Evolutionary conservation across 257 asterid genomes (phyloP).

Genomic region (Solanum phureja): DNA sequence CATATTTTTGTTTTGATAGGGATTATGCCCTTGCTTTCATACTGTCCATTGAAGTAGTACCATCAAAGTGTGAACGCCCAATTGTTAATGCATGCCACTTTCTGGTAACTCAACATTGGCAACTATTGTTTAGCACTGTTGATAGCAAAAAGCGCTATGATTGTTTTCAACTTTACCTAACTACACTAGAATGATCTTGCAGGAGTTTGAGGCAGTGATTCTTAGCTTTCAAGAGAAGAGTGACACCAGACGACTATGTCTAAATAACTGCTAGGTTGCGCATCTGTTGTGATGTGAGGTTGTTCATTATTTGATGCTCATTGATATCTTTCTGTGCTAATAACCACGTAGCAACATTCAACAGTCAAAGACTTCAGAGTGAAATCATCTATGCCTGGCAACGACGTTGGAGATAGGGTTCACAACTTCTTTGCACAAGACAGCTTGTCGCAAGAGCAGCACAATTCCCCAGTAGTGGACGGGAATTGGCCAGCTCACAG

Average conservation of each 20-base stretch:
- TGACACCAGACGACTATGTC: neutral
- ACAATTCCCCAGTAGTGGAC: conserved; percentile 40
- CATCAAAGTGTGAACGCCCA: neutral
- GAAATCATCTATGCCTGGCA: conserved; percentile 90
- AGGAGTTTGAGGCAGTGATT: neutral
- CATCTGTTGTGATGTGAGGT: neutral
- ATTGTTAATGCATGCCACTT: neutral
- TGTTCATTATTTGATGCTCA: neutral
- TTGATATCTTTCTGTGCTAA: neutral
- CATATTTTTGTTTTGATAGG: neutral
- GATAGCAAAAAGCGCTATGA: neutral
- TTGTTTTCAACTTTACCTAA: neutral
- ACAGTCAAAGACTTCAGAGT: conserved; percentile 6
- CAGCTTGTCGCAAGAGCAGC: conserved; percentile 55
- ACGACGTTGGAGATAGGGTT: conserved; percentile 79
- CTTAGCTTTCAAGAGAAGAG: conserved; percentile 1
- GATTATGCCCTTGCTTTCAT: neutral
- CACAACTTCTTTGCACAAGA: conserved; percentile 91
- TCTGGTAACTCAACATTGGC: neutral
- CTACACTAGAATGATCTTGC: neutral
- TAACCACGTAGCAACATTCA: neutral
- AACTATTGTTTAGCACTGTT: neutral
- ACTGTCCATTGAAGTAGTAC: neutral
- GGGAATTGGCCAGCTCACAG: conserved; percentile 46
- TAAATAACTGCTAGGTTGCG: neutral